Evolutionary conservation across 1,139 yeast genomes (phyloP), one percentile per base, ranked within the genome.

Genomic region (Diutina neorugosa): DNA sequence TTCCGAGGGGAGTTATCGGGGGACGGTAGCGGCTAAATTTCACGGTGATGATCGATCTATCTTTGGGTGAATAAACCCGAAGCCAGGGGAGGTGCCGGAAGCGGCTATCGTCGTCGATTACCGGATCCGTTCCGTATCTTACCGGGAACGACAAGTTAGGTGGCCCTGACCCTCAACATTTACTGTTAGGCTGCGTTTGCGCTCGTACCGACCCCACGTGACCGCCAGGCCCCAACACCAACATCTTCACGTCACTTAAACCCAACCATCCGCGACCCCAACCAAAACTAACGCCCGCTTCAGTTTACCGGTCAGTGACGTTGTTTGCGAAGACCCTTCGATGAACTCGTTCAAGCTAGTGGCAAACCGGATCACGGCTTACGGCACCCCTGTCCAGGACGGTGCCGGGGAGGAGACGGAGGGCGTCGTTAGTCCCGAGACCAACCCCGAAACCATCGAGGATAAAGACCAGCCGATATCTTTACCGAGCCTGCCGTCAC

Each of bases 281-380:
- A 31, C 37, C 37, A 31, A 31, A 31, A 3, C 37, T 14, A 8
- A 31, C 37, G 37, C 37, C 37, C 12, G n/a, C 34, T 31, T n/a
- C 5, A 31, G 14, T 31, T 31, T 31, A 31, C 37, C 37, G 37
- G 37, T 31, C 37, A 31, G 37, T 31, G n/a, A 31, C 37, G 37
- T 31, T 31, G 37, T 31, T 31, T 31, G 37, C 37, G 37, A 31
- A 31, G 37, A 31, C 37, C 37, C 37, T 31, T 31, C 50, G 50
- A 58, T 58, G 60, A 58, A 58, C 51, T 55, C 60, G 52, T 47
- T 58, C 42, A 58, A 58, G 46, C 56, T 54, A 47, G 53, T 58
- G 55, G 60, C 55, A 16, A 48, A 52, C 47, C 57, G 59, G 11
- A 52, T 58, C 44, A 56, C 55, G 54, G 55, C 58, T 7, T 55